Percentiles rank a stretch among this genome's conserved stretches.
Conservation (phyloP, 208 protist species). For the Trypanosoma brucei region DNA sequence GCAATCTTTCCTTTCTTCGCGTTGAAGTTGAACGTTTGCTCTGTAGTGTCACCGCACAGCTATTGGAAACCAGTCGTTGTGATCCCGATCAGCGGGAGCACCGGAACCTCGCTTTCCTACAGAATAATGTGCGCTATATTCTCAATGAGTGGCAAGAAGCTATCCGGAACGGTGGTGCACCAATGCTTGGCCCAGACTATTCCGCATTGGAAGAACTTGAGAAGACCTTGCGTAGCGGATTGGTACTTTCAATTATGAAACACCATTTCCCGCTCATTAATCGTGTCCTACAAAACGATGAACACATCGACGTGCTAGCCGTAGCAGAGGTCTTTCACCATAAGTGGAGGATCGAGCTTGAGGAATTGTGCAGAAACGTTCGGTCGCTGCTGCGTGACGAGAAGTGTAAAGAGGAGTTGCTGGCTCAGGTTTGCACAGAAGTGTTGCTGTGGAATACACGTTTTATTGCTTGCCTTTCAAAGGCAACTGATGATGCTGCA, state of each 20-base stretch:
- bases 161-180: constrained; percentile 23
- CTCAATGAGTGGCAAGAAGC: constrained; percentile 12
- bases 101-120: constrained; percentile 28
- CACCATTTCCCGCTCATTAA: constrained; percentile 39
- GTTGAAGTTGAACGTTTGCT: constrained; percentile 60
- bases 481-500: constrained; percentile 18
- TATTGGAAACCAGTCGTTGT: constrained; percentile 13
- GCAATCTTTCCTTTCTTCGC: constrained; percentile 64
- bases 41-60: constrained; percentile 29
- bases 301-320: constrained; percentile 29
- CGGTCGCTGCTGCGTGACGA: constrained; percentile 33
- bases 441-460: constrained; percentile 72
- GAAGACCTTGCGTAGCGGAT: constrained; percentile 23
- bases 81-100: constrained; percentile 7
- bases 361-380: constrained; percentile 34
- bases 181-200: constrained; percentile 29
- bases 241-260: constrained; percentile 41
- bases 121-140: constrained; percentile 53
- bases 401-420: constrained; percentile 43
- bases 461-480: constrained; percentile 47
- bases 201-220: constrained; percentile 35
- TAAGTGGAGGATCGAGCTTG: constrained; percentile 50
- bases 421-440: constrained; percentile 79
- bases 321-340: constrained; percentile 54
- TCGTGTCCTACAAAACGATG: constrained; percentile 28